phyloP scores from a whole-genome alignment of 306 rosid genomes.

The Prunus kanzakura region DNA sequence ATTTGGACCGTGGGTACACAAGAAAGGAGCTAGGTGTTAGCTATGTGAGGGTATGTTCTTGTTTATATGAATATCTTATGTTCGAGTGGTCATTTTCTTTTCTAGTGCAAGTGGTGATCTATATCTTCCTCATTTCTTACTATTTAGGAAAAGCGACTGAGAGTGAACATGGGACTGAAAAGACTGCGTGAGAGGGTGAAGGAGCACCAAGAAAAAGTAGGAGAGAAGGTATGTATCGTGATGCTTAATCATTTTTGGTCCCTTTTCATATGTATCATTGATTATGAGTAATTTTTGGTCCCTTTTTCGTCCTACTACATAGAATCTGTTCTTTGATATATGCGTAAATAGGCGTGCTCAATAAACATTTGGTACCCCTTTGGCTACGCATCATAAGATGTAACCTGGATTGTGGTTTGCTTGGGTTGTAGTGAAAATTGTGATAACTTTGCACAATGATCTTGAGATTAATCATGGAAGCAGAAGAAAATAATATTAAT shows the following conservation, averaged over 20 bases:
- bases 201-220: conserved; percentile 92
- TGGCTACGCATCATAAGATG: neutral
- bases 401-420: too few relatives aligned
- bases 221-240: conserved; percentile 60
- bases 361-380: neutral
- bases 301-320: too few relatives aligned
- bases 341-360: neutral
- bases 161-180: conserved; percentile 91
- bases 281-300: neutral
- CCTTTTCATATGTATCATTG: neutral
- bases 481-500: too few relatives aligned
- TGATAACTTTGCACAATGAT: neutral
- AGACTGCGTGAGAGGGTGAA: conserved; percentile 91
- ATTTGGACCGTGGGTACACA: conserved; percentile 94
- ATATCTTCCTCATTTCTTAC: neutral
- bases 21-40: conserved; percentile 98
- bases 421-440: neutral
- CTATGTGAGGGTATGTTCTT: conserved; percentile 76
- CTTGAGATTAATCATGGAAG: too few relatives aligned
- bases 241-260: neutral
- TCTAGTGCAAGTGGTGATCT: neutral
- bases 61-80: conserved; percentile 14
- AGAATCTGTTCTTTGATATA: too few relatives aligned
- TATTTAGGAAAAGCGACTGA: conserved; percentile 76
- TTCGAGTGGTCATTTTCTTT: neutral